Evolutionary conservation across 208 protist species (phyloP).

Genomic region (Herpetomonas samuelpessoai): DNA sequence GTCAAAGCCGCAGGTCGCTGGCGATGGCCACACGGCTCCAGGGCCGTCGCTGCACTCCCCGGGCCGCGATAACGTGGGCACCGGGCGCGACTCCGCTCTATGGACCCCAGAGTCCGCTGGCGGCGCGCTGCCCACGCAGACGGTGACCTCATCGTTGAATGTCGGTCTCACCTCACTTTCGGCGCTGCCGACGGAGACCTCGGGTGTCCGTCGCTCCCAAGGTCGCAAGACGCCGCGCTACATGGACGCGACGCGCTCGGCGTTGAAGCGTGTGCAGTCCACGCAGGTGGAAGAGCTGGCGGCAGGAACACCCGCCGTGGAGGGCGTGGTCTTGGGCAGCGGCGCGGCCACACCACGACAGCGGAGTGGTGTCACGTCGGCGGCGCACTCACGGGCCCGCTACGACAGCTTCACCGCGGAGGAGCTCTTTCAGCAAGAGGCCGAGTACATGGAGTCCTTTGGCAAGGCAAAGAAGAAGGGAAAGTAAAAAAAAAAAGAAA

Average conservation of each 20-base stretch:
- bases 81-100: not conserved
- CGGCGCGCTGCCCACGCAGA: not conserved
- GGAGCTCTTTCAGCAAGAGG: conserved; percentile 44
- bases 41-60: not conserved
- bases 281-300: not conserved
- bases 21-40: too few relatives aligned
- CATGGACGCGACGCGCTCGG: not conserved
- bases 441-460: conserved; percentile 49
- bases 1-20: not conserved
- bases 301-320: not conserved
- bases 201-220: not conserved
- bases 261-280: not conserved
- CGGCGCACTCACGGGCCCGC: not conserved
- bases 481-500: too few relatives aligned
- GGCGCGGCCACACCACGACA: too few relatives aligned
- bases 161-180: not conserved
- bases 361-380: too few relatives aligned
- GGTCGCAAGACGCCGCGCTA: not conserved
- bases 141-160: not conserved
- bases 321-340: not conserved
- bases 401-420: conserved; percentile 18
- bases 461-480: conserved; percentile 20
- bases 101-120: not conserved
- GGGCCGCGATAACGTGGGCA: not conserved
- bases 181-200: not conserved